These are phyloP conservation scores for Gossypium davidsonii DNA, from an alignment of 441 rosid genomes.

Conservation along the genomic window DNA sequence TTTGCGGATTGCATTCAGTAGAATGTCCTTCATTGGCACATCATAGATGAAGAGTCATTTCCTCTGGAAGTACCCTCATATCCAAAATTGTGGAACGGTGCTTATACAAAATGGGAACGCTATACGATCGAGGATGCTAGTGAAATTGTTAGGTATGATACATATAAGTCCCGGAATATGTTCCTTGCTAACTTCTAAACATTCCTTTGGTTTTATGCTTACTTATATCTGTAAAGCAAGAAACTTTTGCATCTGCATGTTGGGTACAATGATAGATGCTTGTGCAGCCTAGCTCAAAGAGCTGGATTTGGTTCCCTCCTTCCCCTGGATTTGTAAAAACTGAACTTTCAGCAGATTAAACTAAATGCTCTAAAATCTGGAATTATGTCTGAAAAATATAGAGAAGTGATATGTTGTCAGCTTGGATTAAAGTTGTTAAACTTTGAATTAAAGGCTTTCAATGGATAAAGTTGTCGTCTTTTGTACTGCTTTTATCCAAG, in stretches of 20 bases:
- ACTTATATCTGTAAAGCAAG: neutral
- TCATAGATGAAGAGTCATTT: slow-evolving; percentile 83
- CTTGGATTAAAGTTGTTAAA: neutral
- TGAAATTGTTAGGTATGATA: slow-evolving; percentile 71
- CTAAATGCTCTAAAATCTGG: neutral
- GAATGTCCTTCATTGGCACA: slow-evolving; percentile 99
- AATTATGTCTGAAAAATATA: neutral
- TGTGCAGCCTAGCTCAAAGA: too few species aligned
- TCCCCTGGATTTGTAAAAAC: neutral
- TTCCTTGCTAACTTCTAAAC: neutral
- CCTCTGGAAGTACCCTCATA: slow-evolving; percentile 80
- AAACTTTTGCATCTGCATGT: neutral
- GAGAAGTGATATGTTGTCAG: neutral
- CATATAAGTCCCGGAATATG: slow-evolving; percentile 5
- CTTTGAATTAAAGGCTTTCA: neutral
- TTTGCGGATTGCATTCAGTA: slow-evolving; percentile 41
- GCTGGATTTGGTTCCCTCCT: too few species aligned
- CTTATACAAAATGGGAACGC: slow-evolving; percentile 84
- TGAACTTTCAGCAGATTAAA: neutral
- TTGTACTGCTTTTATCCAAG: neutral
- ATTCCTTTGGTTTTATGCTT: neutral
- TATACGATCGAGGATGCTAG: slow-evolving; percentile 85
- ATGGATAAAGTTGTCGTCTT: neutral
- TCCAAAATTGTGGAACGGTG: slow-evolving; percentile 87
- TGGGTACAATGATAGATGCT: neutral